Evolutionary conservation across 2,329 filamentous ascomycete species (phyloP).

Genomic region (Xylaria sp.): DNA sequence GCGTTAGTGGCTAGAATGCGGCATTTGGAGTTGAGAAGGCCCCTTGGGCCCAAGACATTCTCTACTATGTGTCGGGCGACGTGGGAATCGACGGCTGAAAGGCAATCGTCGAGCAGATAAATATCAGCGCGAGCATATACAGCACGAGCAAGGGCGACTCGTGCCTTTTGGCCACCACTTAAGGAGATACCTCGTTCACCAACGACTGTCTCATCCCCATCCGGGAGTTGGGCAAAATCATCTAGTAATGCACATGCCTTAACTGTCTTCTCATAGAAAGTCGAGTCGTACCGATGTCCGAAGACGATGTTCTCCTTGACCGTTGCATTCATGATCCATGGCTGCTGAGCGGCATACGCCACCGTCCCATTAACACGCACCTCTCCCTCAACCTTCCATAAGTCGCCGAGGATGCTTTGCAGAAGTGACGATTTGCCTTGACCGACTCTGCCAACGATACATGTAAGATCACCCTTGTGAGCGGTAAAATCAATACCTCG

Average conservation of each 20-base stretch:
- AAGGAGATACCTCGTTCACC: constrained; percentile 96
- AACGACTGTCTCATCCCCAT: constrained; percentile 95
- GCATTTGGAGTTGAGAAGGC: constrained; percentile 83
- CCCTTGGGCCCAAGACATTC: constrained; percentile 85
- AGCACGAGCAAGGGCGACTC: constrained; percentile 87
- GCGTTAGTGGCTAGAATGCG: constrained; percentile 94
- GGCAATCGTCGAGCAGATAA: constrained; percentile 89
- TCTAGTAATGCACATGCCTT: constrained; percentile 89
- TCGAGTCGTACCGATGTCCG: constrained; percentile 89
- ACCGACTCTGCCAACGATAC: constrained; percentile 92
- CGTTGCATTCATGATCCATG: constrained; percentile 98
- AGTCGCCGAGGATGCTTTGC: constrained; percentile 84
- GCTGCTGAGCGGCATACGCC: constrained; percentile 90
- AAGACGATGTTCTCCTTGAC: constrained; percentile 98
- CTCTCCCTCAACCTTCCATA: constrained; percentile 86
- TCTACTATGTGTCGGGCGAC: constrained; percentile 95
- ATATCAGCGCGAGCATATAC: constrained; percentile 97
- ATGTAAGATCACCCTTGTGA: constrained; percentile 90
- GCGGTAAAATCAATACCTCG: constrained; percentile 87
- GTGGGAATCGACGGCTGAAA: constrained; percentile 98
- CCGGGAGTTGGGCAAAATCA: constrained; percentile 89
- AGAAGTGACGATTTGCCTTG: constrained; percentile 93
- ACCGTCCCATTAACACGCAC: constrained; percentile 82
- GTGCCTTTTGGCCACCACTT: constrained; percentile 94
- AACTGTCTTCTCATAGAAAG: constrained; percentile 92